Base-by-base conservation (phyloP, 192 early-diverging fungal genomes). In the Coemansia sp. region DNA sequence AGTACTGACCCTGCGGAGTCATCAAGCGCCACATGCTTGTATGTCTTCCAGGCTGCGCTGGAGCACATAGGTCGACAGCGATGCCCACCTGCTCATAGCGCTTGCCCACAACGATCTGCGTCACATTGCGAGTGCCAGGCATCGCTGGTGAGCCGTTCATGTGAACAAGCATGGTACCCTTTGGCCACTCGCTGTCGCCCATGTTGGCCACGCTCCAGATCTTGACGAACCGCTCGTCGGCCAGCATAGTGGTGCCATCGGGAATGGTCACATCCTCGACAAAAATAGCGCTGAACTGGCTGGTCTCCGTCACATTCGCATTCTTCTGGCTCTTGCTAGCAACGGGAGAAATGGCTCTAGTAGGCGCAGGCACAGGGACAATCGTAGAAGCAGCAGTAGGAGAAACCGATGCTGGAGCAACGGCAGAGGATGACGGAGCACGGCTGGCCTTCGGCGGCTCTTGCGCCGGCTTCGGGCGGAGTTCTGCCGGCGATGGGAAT, bases 171-270 rank as follows among this genome's bases (percentile, higher is more conserved):
- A 78, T 71, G 7, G 84, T 85, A 20, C 84, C 81, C 69, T 74
- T 61, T 5, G 88, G 89, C 90, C 90, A 91, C 63, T 83, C 82
- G 40, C 22, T 49, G 33, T 67, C 56, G 40, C 90, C 89, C 64
- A 83, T 67, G 68, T 91, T 91, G 32, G 67, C 75, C 60, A 90
- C 78, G 50, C 85, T 87, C 90, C 90, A 91, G 25, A 89, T 90
- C 83, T 91, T 91, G 29, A 86, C 69, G 67, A 91, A 89, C 54
- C 67, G 76, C 29, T 85, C 81, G 33, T 76, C 79, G 8, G 87
- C 77, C 14, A 65, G 73, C 11, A 90, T 75, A 0, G 64, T 63
- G 11, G 89, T 87, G 33, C 86, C 84, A 52, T 91, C 89, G 18
- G 85, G 85, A 48, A 91, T 72, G 48, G 86, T 91, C 61, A 90